Percentiles rank a stretch among this genome's conserved stretches.
Evolutionary conservation across 2,329 filamentous ascomycete genomes (phyloP).

Genomic region (Trichoderma pleuroti): DNA sequence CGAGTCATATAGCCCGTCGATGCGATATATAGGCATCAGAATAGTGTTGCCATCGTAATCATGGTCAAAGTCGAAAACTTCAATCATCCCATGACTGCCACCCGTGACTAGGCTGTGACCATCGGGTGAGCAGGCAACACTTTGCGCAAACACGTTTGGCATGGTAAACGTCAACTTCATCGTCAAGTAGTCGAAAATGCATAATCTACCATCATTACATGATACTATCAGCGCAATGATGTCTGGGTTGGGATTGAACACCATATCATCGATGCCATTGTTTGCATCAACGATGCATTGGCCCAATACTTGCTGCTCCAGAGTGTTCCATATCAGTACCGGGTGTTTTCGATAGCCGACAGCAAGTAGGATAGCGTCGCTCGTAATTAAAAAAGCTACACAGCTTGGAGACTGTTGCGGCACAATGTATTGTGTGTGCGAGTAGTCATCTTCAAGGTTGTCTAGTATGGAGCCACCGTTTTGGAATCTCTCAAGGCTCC

Average conservation of each 20-base stretch:
- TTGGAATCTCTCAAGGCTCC: background rate
- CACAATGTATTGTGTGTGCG: background rate
- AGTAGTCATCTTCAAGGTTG: background rate
- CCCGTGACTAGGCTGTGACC: background rate
- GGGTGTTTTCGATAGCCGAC: background rate
- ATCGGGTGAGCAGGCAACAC: background rate
- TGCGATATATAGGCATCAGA: background rate
- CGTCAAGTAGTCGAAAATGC: background rate
- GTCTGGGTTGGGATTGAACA: background rate
- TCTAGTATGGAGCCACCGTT: background rate
- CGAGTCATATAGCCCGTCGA: background rate
- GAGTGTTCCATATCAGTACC: background rate
- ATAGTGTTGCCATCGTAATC: background rate
- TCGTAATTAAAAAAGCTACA: background rate
- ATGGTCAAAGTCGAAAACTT: background rate
- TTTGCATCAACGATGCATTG: background rate
- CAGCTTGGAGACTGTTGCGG: background rate
- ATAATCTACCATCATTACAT: background rate
- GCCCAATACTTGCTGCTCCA: background rate
- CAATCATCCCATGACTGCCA: background rate
- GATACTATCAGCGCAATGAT: background rate
- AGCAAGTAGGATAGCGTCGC: background rate
- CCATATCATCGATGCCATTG: conserved; percentile 9
- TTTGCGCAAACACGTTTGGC: background rate
- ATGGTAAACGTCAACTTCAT: background rate